Evolutionary conservation across 1,139 yeast species (phyloP), one percentile per base, ranked within the genome.

Genomic region (Suhomyces anneliseae): DNA sequence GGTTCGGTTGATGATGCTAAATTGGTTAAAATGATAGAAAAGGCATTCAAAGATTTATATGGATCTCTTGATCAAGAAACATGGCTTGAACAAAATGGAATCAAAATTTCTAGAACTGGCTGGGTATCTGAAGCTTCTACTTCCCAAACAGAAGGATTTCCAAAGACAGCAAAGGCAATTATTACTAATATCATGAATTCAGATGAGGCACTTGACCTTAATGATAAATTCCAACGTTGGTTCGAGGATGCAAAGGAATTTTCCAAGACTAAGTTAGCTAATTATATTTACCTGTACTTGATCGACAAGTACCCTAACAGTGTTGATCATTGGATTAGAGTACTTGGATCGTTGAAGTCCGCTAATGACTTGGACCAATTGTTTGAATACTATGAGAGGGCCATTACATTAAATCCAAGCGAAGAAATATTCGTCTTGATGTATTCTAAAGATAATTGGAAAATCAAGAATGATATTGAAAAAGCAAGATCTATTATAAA

Each of bases 391-490:
- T 84, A 85, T 57, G 81, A 81, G 36, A 68, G 68, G 64, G 80
- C 85, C 35, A 74, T 77, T 2, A 55, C 60, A 1, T 60, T 71
- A 0, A 74, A 85, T 46, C 85, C 87, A 0, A 56, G 66, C 1
- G 63, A 68, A 24, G 81, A 79, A 32, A 58, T 78, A 6, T 73
- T 90, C 45, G 76, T 82, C 67, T 65, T 90, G 46, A 79, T 85
- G 82, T 88, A 80, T 60, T 87, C 95, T 0, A 83, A 84, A 52
- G 95, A 87, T 56, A 70, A 76, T 48, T 82, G 90, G 83, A 66
- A 68, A 27, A 45, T 69, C 35, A 71, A 61, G 1, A 67, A 73
- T 1, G 82, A 87, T 55, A 58, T 76, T 1, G 64, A 58, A 0
- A 74, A 70, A 1, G 88, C 96, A 0, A 69, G 85, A 46, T 57